A percentile compares a stretch with the other conserved stretches of the same genome.
Conservation (phyloP, 257 asterid species). For the Salvia hispanica region DNA sequence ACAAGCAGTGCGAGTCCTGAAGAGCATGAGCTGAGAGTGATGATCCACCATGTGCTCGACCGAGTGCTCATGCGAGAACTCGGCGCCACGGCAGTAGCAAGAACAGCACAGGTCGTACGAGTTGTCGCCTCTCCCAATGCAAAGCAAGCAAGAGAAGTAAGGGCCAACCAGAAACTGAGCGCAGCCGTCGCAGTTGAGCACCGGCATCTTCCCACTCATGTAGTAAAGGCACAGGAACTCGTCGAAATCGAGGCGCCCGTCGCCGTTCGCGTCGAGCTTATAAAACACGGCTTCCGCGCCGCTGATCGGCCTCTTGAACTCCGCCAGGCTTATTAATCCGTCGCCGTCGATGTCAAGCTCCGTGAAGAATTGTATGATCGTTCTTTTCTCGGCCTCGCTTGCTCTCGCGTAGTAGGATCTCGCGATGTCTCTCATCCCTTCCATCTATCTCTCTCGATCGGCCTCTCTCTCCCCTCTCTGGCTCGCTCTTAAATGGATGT, state of each 20-base stretch:
- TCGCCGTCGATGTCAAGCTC: constrained; percentile 31
- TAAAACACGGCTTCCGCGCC: constrained; percentile 29
- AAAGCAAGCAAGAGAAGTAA: constrained; percentile 42
- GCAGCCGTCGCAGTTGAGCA: constrained; percentile 25
- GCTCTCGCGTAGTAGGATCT: constrained; percentile 37
- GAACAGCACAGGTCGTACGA: constrained; percentile 38
- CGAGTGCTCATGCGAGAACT: constrained; percentile 30
- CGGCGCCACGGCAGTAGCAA: constrained; percentile 28
- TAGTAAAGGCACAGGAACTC: constrained; percentile 29
- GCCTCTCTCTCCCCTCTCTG: background rate
- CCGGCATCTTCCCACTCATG: constrained; percentile 33
- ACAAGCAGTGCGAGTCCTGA: constrained; percentile 3
- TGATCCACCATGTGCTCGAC: constrained; percentile 31
- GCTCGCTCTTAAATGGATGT: background rate
- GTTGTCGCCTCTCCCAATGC: constrained; percentile 9
- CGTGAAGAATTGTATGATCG: constrained; percentile 2
- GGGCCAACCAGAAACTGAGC: constrained; percentile 25
- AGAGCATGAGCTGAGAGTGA: constrained; percentile 18
- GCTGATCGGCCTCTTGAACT: constrained; percentile 17
- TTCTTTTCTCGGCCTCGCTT: constrained; percentile 18
- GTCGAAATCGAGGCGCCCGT: no score
- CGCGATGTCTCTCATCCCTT: constrained; percentile 32
- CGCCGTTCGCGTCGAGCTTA: constrained; percentile 33
- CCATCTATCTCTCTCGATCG: constrained; percentile 33
- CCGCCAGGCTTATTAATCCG: constrained; percentile 29